Evolutionary conservation across 2,329 filamentous ascomycete genomes (phyloP).

Genomic region (Talaromyces sp.): DNA sequence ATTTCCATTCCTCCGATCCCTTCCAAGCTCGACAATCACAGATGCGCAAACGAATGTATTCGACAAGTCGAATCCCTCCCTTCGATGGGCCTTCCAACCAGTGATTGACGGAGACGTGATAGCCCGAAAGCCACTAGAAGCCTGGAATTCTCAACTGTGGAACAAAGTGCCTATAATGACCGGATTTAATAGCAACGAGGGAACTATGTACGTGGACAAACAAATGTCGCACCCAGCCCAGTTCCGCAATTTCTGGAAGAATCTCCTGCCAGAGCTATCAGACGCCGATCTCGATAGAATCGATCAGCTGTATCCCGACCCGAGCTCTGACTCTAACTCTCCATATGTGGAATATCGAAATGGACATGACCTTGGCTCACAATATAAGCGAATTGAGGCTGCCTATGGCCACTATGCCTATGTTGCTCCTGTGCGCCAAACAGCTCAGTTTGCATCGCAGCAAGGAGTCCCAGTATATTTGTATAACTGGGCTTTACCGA

Average conservation of each 20-base stretch:
- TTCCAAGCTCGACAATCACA: conserved; percentile 40
- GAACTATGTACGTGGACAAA: conserved; percentile 63
- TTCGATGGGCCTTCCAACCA: conserved; percentile 67
- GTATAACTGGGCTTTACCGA: conserved; percentile 58
- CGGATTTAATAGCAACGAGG: conserved; percentile 72
- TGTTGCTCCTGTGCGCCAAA: conserved; percentile 53
- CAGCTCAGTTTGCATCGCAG: conserved; percentile 42
- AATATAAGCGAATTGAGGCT: conserved; percentile 57
- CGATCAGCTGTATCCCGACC: conserved; percentile 65
- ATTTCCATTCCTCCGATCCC: conserved; percentile 46
- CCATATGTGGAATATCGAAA: conserved; percentile 28
- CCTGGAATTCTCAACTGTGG: conserved; percentile 58
- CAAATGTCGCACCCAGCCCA: conserved; percentile 51
- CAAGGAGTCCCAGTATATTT: conserved; percentile 49
- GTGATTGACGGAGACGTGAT: conserved; percentile 67
- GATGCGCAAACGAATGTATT: conserved; percentile 49
- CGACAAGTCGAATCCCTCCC: conserved; percentile 49
- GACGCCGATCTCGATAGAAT: conserved; percentile 57
- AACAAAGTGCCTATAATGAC: conserved; percentile 66
- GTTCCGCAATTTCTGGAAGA: conserved; percentile 64
- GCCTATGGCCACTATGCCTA: conserved; percentile 56
- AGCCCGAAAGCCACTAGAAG: conserved; percentile 59
- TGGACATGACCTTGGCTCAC: conserved; percentile 44
- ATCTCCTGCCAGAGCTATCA: conserved; percentile 62
- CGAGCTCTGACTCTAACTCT: conserved; percentile 41